Conservation (phyloP, 1,139 yeast species). For the Geotrichum klebahnii region DNA sequence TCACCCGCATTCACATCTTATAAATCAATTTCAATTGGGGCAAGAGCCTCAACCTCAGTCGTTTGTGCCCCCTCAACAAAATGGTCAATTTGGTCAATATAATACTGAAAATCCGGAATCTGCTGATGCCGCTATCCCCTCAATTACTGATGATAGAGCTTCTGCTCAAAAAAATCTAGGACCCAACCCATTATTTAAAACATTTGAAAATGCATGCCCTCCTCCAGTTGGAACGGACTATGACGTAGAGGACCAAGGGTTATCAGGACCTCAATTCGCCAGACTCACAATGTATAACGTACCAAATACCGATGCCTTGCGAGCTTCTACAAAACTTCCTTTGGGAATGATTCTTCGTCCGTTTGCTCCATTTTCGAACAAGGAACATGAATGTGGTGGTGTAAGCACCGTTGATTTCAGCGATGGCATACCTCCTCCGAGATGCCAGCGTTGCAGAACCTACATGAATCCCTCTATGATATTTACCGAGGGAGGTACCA, state of each 20-base stretch:
- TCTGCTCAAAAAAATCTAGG: slow-evolving; percentile 49
- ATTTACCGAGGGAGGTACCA: slow-evolving; percentile 57
- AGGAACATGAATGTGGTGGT: slow-evolving; percentile 33
- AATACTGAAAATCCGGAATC: slow-evolving; percentile 2
- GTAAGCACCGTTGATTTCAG: slow-evolving; percentile 69
- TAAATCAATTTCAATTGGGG: neutral
- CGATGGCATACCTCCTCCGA: slow-evolving; percentile 59
- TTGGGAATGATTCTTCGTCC: slow-evolving; percentile 79
- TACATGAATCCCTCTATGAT: slow-evolving; percentile 82
- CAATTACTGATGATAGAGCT: slow-evolving; percentile 56
- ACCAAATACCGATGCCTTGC: slow-evolving; percentile 69
- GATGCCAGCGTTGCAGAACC: slow-evolving; percentile 88
- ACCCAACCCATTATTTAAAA: slow-evolving; percentile 50
- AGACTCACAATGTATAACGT: slow-evolving; percentile 79
- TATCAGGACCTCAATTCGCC: slow-evolving; percentile 74
- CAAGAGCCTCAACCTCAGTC: neutral
- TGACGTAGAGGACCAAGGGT: slow-evolving; percentile 73
- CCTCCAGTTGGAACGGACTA: slow-evolving; percentile 77
- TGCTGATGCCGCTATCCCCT: slow-evolving; percentile 40
- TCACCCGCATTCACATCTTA: no score
- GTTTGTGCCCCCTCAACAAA: neutral
- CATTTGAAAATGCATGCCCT: slow-evolving; percentile 73
- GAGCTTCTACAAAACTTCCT: slow-evolving; percentile 72
- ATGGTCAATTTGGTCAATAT: neutral
- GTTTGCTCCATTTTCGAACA: slow-evolving; percentile 49